A percentile compares a stretch with the other conserved stretches of the same genome.
phyloP scores from a whole-genome alignment of 768 basidiomycete genomes.

The Tylopilus cervinicoccineus region DNA sequence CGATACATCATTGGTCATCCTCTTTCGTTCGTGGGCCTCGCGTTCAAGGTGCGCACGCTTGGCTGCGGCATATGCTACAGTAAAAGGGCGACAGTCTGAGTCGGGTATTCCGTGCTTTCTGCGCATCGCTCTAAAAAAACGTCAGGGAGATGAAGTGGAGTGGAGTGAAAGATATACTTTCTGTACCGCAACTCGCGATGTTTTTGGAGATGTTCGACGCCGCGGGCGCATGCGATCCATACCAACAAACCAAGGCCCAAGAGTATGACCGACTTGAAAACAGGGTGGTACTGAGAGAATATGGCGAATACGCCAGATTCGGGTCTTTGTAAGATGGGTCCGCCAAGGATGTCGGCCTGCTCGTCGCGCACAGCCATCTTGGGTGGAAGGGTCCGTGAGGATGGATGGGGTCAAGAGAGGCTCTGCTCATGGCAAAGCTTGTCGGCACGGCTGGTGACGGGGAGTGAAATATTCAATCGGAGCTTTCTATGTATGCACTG shows the following conservation, averaged over 20 bases:
- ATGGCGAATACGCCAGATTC: constrained; percentile 23
- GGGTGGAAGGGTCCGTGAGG: constrained; percentile 18
- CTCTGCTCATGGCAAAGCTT: constrained; percentile 6
- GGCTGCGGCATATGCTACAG: constrained; percentile 80
- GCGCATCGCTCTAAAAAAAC: constrained; percentile 55
- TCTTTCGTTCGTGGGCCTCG: constrained; percentile 40
- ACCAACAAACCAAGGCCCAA: constrained; percentile 32
- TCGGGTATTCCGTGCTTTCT: constrained; percentile 82
- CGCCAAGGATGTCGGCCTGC: constrained; percentile 69
- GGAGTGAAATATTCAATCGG: constrained; percentile 22
- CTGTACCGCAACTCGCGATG: constrained; percentile 64
- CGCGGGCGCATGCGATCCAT: constrained; percentile 33
- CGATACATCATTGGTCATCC: constrained; percentile 23
- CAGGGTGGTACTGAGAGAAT: constrained; percentile 34
- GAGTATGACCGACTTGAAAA: constrained; percentile 37
- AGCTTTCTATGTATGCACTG: constrained; percentile 4
- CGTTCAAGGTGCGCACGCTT: constrained; percentile 51
- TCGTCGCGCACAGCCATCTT: constrained; percentile 56
- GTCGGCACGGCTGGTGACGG: constrained; percentile 22
- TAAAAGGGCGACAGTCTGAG: constrained; percentile 77
- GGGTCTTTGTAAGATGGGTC: constrained; percentile 41
- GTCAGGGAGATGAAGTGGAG: constrained; percentile 9
- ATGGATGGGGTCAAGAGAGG: constrained; percentile 22
- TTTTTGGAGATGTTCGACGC: constrained; percentile 46
- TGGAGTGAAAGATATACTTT: constrained; percentile 43